phyloP scores from a whole-genome alignment of 345 rosid species.

The Dimocarpus longan region DNA sequence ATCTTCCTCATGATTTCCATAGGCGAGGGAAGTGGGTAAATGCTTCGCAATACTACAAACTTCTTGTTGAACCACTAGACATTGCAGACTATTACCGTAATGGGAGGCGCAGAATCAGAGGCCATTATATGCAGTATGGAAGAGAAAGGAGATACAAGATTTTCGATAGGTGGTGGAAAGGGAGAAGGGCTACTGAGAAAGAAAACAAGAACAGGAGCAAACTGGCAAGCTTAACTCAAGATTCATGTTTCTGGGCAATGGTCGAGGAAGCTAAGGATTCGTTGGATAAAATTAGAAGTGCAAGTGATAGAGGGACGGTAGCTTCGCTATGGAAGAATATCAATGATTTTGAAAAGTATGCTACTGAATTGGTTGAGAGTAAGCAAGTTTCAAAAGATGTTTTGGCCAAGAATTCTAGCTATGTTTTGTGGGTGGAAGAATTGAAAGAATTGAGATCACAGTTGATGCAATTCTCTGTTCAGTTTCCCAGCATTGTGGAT shows the following conservation, averaged over 20 bases:
- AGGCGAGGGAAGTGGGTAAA: constrained; percentile 59
- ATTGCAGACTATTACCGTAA: constrained; percentile 61
- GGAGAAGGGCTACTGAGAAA: constrained; percentile 3
- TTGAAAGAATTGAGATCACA: constrained; percentile 37
- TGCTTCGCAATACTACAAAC: constrained; percentile 63
- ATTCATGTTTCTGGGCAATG: constrained; percentile 84
- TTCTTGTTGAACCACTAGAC: constrained; percentile 78
- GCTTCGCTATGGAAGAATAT: constrained; percentile 37
- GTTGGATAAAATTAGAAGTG: constrained; percentile 42
- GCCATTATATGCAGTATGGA: constrained; percentile 58
- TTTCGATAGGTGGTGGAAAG: constrained; percentile 69
- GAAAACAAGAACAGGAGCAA: constrained; percentile 41
- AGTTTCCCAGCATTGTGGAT: constrained; percentile 25
- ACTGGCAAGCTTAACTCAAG: constrained; percentile 69
- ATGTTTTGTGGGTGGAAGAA: constrained; percentile 52
- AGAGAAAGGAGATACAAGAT: constrained; percentile 71
- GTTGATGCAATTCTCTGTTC: constrained; percentile 23
- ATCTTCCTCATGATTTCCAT: constrained; percentile 68
- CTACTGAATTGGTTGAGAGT: constrained; percentile 38
- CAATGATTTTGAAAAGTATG: constrained; percentile 40
- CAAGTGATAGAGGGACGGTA: constrained; percentile 32
- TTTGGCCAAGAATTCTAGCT: constrained; percentile 64
- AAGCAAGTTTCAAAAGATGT: constrained; percentile 79
- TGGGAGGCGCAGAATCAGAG: constrained; percentile 26
- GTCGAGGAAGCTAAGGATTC: constrained; percentile 77